Evolutionary conservation across 177 flowering plant genomes (phyloP), one percentile per base, ranked within the genome.

Genomic region (Vitis hybrid): DNA sequence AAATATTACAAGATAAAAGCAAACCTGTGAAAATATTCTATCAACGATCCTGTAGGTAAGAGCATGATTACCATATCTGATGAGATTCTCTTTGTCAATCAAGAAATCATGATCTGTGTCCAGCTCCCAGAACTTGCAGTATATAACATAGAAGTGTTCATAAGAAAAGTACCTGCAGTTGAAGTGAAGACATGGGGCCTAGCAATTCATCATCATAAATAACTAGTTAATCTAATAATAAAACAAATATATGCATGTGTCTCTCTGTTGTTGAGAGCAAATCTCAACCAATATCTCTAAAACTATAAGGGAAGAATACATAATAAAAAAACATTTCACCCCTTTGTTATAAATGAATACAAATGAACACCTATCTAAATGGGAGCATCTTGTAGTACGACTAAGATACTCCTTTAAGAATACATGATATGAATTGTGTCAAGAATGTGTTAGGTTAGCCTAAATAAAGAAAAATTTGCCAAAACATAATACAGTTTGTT

Each of bases 71-170:
- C 88, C 86, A 73, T 85, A 85, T 85, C 78, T 76, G 71, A 85
- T 81, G 10, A 85, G 83, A 74, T 85, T 85, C 80, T 85, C 88
- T 66, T 82, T 85, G 77, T 85, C 86, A 14, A 85, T 83, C 73
- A 83, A 69, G 73, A 85, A 85, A 79, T 85, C 88, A 66, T 93
- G 99, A 74, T 94, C 99, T 13, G 96, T 84, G 69, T 94, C 98
- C 74, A 94, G 85, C 86, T 94, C 98, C 98, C 97, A 94, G 59
- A 94, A 94, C 78, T 94, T 94, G 91, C 97, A 94, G 79, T 94
- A 94, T 81, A 94, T 89, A 73, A 94, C 98, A 73, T 94, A 93
- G 67, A 94, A 93, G 76, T 94, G 99, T 66, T 94, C 99, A 74
- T 94, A 94, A 9, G 98, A 94, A 84, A 94, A 93, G 79, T 87